Conservation (phyloP, 208 protist genomes). For the Leishmania major region DNA sequence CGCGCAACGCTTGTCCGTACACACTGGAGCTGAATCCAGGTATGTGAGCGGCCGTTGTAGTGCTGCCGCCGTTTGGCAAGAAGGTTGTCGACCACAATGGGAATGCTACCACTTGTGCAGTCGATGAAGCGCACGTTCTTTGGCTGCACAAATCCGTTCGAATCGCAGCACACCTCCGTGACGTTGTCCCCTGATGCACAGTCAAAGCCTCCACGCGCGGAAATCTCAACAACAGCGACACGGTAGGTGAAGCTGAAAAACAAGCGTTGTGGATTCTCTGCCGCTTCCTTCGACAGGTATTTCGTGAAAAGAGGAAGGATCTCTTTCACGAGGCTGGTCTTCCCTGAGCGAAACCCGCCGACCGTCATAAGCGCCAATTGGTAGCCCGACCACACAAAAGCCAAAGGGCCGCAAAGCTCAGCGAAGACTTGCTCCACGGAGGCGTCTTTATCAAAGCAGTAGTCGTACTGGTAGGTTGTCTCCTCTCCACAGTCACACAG, state of each 20-base stretch:
- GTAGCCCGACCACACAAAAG: slow-evolving; percentile 32
- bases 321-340: slow-evolving; percentile 32
- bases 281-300: slow-evolving; percentile 15
- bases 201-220: slow-evolving; percentile 34
- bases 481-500: slow-evolving; percentile 45
- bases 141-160: slow-evolving; percentile 35
- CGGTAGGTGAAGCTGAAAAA: slow-evolving; percentile 34
- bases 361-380: slow-evolving; percentile 46
- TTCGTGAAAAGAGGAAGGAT: slow-evolving; percentile 46
- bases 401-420: slow-evolving; percentile 38
- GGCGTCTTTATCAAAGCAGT: slow-evolving; percentile 33
- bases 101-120: slow-evolving; percentile 31
- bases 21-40: slow-evolving; percentile 62
- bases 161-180: slow-evolving; percentile 25
- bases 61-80: slow-evolving; percentile 32
- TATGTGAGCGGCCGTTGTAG: slow-evolving; percentile 43
- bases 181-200: slow-evolving; percentile 25
- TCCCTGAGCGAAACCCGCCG: slow-evolving; percentile 37
- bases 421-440: slow-evolving; percentile 34
- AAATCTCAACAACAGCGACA: slow-evolving; percentile 42
- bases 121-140: slow-evolving; percentile 36
- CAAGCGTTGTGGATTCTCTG: slow-evolving; percentile 7
- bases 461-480: slow-evolving; percentile 39
- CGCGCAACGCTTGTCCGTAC: slow-evolving; percentile 34
- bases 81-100: slow-evolving; percentile 26